Evolutionary conservation across 257 asterid species (phyloP), one percentile per base, ranked within the genome.

Genomic region (Nicotiana noctiflora): DNA sequence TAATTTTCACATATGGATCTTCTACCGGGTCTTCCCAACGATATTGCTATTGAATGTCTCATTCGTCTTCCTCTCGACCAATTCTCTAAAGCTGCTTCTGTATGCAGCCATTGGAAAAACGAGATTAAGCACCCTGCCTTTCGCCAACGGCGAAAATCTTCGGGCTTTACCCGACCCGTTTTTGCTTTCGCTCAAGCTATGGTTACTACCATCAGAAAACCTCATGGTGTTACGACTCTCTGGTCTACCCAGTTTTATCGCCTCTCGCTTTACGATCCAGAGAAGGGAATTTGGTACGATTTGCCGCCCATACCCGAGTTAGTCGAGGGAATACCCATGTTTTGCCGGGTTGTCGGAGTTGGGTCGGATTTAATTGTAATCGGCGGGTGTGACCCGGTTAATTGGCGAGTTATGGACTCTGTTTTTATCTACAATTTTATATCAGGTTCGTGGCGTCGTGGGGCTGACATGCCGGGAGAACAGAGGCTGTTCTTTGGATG

Each of bases 11-110:
- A 40, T 18, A 88, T 88, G 91, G 91, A 86, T 72, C 84, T 88
- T 68, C 65, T 85, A 63, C 87, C 87, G 3, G 85, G 85, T 25
- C 85, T 85, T 37, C 79, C 85, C 7, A 18, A 85, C 55, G 86
- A 85, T 59, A 46, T 82, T 11, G 84, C 79, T 11, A 4, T 80
- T 11, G 79, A 85, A 31, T 85, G 88, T 44, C 68, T 85, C 2
- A 64, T 80, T 46, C 84, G 86, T 4, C 75, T 85, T 68, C 84
- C 84, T 18, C 40, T 68, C 57, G 4, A 78, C 19, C 79, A 81
- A 34, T 32, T 78, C 4, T 70, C 81, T 3, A 53, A 18, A 31
- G 85, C 72, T 53, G 66, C 85, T 61, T 81, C 87, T 1, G 87
- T 81, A 4, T 81, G 66, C 67, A 62, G 32, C 37, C 14, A 17